Evolutionary conservation across 805 yeast genomes (phyloP).

Genomic region (Groenewaldozyma salmanticensis): DNA sequence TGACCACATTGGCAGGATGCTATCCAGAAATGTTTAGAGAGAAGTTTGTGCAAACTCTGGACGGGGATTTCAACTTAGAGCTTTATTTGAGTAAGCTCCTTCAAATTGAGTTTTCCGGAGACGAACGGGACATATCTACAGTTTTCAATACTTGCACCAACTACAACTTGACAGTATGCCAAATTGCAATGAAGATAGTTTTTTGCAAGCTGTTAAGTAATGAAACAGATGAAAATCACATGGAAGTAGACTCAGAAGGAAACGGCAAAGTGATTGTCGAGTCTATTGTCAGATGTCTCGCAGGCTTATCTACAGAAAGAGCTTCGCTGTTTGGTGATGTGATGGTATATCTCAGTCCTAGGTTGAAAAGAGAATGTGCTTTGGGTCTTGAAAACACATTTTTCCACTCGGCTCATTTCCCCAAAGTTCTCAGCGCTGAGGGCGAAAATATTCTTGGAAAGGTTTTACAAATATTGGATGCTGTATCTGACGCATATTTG

Average conservation of each 20-base stretch:
- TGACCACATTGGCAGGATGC: background rate
- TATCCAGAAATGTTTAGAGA: background rate
- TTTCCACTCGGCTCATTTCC: slow-evolving; percentile 16
- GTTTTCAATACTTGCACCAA: slow-evolving; percentile 7
- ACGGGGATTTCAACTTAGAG: too few relatives aligned
- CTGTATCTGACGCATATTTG: slow-evolving; percentile 14
- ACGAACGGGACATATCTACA: slow-evolving; percentile 5
- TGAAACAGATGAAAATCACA: too few relatives aligned
- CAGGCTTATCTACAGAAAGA: too few relatives aligned
- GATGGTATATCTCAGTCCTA: slow-evolving; percentile 9
- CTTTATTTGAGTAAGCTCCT: too few relatives aligned
- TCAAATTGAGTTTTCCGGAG: too few relatives aligned
- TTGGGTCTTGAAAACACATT: slow-evolving; percentile 13
- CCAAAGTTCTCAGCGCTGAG: slow-evolving; percentile 9
- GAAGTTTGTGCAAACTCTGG: background rate
- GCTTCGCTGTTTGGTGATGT: slow-evolving; percentile 16
- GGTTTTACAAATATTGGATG: slow-evolving; percentile 19
- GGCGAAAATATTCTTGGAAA: slow-evolving; percentile 9
- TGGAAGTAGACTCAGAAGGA: too few relatives aligned
- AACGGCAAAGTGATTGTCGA: too few relatives aligned
- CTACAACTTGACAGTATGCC: slow-evolving; percentile 15
- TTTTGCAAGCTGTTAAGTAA: too few relatives aligned
- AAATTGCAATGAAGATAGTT: slow-evolving; percentile 7
- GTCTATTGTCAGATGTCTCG: too few relatives aligned
- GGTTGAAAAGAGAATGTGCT: slow-evolving; percentile 13